phyloP scores from a whole-genome alignment of 1,139 yeast species.

The Martiniozyma asiatica region DNA sequence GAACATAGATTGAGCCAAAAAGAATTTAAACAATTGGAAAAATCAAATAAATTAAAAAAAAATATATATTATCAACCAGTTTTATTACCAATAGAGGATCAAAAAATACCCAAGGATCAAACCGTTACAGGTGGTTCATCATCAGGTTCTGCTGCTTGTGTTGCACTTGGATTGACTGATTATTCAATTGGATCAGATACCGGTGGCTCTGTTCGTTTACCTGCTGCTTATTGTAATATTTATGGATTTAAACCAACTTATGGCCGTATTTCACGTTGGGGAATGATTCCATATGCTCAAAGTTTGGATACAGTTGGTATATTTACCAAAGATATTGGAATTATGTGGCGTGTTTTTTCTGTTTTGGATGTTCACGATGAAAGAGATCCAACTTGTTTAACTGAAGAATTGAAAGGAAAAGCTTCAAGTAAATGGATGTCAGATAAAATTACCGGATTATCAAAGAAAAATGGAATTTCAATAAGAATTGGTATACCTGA shows the following conservation, averaged over 20 bases:
- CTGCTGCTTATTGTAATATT: conserved; percentile 78
- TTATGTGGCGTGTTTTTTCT: conserved; percentile 37
- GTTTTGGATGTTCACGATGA: conserved; percentile 50
- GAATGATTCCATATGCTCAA: conserved; percentile 87
- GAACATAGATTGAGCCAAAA: not conserved
- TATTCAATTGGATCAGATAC: conserved; percentile 88
- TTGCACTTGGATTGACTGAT: conserved; percentile 56
- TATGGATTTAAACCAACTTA: conserved; percentile 88
- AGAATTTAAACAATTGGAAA: not conserved
- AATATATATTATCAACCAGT: conserved; percentile 45
- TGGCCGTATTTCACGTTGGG: conserved; percentile 86
- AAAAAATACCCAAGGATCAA: conserved; percentile 16
- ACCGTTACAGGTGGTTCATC: conserved; percentile 82
- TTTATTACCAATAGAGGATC: conserved; percentile 41
- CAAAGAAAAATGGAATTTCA: conserved; percentile 21
- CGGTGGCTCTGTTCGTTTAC: conserved; percentile 90
- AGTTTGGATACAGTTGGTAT: conserved; percentile 92
- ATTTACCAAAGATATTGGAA: conserved; percentile 36
- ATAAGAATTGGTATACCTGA: conserved; percentile 59
- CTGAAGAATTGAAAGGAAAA: conserved; percentile 24
- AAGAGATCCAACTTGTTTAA: conserved; percentile 72
- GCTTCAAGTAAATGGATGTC: conserved; percentile 11
- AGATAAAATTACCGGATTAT: conserved; percentile 5
- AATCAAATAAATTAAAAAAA: conserved; percentile 2
- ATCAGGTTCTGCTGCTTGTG: conserved; percentile 94